phyloP scores from a whole-genome alignment of 805 yeast genomes.

The Maudiozyma bulderi region DNA sequence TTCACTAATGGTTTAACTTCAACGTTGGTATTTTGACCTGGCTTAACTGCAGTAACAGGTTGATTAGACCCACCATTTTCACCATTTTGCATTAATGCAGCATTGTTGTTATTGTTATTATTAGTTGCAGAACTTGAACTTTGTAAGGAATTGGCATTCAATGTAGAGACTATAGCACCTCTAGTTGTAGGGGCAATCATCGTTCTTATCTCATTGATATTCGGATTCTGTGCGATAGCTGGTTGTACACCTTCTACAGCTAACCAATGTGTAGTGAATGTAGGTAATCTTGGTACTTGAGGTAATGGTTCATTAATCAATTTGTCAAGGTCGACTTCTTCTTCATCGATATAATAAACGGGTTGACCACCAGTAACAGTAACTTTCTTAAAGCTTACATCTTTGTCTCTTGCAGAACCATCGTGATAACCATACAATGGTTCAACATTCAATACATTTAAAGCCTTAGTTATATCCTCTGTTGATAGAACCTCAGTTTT shows the following conservation, averaged over 20 bases:
- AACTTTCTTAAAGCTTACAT: constrained; percentile 80
- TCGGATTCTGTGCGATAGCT: constrained; percentile 91
- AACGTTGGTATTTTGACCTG: constrained; percentile 32
- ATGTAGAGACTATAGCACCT: constrained; percentile 68
- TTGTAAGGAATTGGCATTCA: constrained; percentile 39
- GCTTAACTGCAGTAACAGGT: constrained; percentile 29
- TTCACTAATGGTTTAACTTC: constrained; percentile 85
- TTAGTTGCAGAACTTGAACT: constrained; percentile 11
- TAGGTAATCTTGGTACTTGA: constrained; percentile 83
- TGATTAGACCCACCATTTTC: constrained; percentile 12
- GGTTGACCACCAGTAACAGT: constrained; percentile 88
- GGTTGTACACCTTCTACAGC: constrained; percentile 99
- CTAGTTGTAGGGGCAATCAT: constrained; percentile 67
- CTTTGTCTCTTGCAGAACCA: constrained; percentile 33
- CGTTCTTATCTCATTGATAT: constrained; percentile 57
- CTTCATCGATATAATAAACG: constrained; percentile 83
- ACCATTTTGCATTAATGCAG: constrained; percentile 12
- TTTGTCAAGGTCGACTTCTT: constrained; percentile 87
- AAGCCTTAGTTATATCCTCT: constrained; percentile 70
- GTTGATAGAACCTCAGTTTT: constrained; percentile 76
- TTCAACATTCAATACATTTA: constrained; percentile 81
- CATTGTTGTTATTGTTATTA: background rate
- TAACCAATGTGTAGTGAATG: constrained; percentile 94
- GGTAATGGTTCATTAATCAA: constrained; percentile 91
- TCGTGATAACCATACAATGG: constrained; percentile 82